Evolutionary conservation across 768 basidiomycete genomes (phyloP), one percentile per base, ranked within the genome.

Genomic region (Pseudohyphozyma bogoriensis): DNA sequence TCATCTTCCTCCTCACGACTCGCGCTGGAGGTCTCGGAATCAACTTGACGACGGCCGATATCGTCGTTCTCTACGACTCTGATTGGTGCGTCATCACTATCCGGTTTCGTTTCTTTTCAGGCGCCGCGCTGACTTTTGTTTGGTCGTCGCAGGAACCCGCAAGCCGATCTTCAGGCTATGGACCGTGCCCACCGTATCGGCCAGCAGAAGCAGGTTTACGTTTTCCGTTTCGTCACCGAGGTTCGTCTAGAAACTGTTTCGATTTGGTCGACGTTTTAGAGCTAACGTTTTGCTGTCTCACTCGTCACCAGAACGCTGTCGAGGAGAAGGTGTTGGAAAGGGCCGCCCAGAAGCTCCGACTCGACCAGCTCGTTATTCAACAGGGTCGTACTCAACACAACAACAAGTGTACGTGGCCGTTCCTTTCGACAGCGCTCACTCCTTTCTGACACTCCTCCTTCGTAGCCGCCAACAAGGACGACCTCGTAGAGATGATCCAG

Each of bases 131-230:
- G 31, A n/a, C 15, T 24, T 16, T 28, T 7, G 20, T n/a, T 36
- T 32, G 13, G n/a, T 7, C 15, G 1, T 3, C 24, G 15, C 66
- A 89, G 86, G 90, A 99, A 97, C 73, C 93, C 95, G 2, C 95
- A 99, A 76, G 95, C 93, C 3, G 95, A 99, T 77, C 75, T 99
- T 49, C 95, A 99, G 73, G 95, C 95, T 7, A 96, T 95, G 63
- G 66, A 65, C 45, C 66, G 62, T 59, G 92, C 92, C 0, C 91
- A 93, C 76, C 87, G 90, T 58, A 93, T 93, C 63, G 91, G 91
- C 4, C 91, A 96, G 76, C 93, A 88, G 47, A 96, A 93, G 75
- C 91, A 96, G 74, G 92, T 95, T 24, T 92, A 90, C 69, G 92
- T 95, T 7, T 97, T 89, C 78, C 78, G 92, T n/a, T 93, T 95